These are phyloP conservation scores for Candida khao-thaluensis DNA, from an alignment of 805 yeast genomes.

Conservation along the genomic window DNA sequence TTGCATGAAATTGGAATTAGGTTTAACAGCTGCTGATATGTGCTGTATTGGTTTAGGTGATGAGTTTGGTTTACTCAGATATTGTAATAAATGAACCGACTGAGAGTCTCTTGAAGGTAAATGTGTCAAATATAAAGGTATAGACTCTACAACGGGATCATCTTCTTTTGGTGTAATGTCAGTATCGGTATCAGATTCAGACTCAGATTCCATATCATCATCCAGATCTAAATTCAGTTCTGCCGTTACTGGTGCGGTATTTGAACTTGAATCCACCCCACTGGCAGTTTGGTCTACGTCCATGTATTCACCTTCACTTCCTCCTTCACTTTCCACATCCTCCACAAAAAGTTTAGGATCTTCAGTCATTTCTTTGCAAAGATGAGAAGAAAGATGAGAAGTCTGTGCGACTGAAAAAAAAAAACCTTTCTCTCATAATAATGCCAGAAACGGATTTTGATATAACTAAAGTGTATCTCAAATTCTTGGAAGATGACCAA, in stretches of 20 bases:
- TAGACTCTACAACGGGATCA: conserved; percentile 41
- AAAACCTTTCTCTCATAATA: too few relatives aligned
- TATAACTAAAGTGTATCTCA: conserved; percentile 75
- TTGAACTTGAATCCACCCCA: not conserved
- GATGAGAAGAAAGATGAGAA: not conserved
- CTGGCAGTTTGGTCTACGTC: conserved; percentile 1
- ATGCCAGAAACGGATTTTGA: conserved; percentile 49
- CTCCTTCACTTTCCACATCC: conserved; percentile 7
- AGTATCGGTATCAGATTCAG: conserved; percentile 8
- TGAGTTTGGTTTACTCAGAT: conserved; percentile 53
- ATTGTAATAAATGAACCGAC: conserved; percentile 40
- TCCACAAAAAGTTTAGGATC: conserved; percentile 5
- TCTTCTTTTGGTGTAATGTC: conserved; percentile 18
- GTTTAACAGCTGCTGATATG: conserved; percentile 52
- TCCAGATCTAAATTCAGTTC: conserved; percentile 2
- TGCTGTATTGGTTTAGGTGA: conserved; percentile 29
- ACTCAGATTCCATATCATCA: not conserved
- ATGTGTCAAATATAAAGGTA: conserved; percentile 35
- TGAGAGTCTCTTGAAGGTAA: conserved; percentile 13
- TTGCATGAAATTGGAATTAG: conserved; percentile 62
- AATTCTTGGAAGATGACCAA: conserved; percentile 82
- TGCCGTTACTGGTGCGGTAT: conserved; percentile 1
- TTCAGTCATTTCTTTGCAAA: not conserved
- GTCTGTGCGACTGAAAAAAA: too few relatives aligned
- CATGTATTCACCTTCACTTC: not conserved